Conservation (phyloP, 2,329 filamentous ascomycete species). For the Sclerotinia spermophila region DNA sequence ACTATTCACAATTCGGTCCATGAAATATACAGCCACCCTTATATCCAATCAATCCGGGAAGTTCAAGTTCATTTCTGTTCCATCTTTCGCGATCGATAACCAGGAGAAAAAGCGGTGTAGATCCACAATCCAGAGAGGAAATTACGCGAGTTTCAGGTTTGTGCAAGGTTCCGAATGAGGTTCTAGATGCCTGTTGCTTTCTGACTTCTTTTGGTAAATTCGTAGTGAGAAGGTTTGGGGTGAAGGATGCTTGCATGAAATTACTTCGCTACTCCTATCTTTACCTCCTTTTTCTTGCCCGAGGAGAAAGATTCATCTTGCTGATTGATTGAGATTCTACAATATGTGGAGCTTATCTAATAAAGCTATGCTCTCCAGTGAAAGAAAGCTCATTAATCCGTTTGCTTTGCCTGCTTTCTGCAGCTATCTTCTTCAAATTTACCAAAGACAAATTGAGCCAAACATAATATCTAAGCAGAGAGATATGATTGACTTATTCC, state of each 20-base stretch:
- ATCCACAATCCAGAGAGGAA: slow-evolving; percentile 10
- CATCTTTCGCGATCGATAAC: slow-evolving; percentile 21
- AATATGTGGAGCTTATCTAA: neutral
- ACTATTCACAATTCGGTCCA: slow-evolving; percentile 31
- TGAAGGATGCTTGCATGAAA: neutral
- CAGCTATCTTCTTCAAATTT: neutral
- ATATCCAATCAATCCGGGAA: slow-evolving; percentile 11
- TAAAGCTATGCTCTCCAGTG: neutral
- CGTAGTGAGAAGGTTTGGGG: neutral
- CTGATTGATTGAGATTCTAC: neutral
- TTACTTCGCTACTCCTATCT: neutral
- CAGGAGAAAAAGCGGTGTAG: slow-evolving; percentile 33
- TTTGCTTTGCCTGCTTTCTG: neutral
- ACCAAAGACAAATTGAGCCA: neutral
- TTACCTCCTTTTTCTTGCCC: neutral
- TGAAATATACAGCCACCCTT: slow-evolving; percentile 35
- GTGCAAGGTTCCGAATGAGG: slow-evolving; percentile 25
- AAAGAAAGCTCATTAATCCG: neutral
- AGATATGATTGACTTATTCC: neutral
- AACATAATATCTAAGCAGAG: neutral
- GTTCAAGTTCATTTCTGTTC: neutral
- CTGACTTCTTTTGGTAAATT: slow-evolving; percentile 10
- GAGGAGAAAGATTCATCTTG: neutral
- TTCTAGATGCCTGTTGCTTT: slow-evolving; percentile 10
- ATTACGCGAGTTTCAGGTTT: slow-evolving; percentile 24